Evolutionary conservation across 805 yeast genomes (phyloP), one percentile per base, ranked within the genome.

Genomic region (Saccharomyces eubayanus): DNA sequence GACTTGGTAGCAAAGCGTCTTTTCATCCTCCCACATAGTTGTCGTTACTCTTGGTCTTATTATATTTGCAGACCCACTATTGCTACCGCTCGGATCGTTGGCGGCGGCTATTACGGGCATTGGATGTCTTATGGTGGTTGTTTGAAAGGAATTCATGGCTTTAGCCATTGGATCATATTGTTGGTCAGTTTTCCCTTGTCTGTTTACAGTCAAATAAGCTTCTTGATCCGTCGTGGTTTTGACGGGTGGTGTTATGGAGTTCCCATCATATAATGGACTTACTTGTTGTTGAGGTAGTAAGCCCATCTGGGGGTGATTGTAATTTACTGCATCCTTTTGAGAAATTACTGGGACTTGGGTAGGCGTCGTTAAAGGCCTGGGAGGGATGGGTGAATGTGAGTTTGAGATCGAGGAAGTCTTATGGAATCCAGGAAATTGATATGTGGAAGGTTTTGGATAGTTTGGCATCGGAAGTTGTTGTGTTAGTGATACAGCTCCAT

Each of bases 1-100:
- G 30, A 87, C 92, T 69, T 87, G 94, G 72, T 87, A 87, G 66
- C 94, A 87, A 51, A 87, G 70, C 0, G 95, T 87, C 60, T 85
- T 84, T 64, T 87, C 95, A 66, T 87, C 95, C 65, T 87, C 94
- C 96, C 96, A 87, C 79, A 85, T 80, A n/a, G 94, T 87, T 24
- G 94, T 86, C 51, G 90, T 85, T 51, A 87, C 89, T 56, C 80
- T 71, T 51, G 84, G 83, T 64, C 77, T 75, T 27, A 70, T 55
- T 46, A 53, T 50, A 45, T 51, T 36, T n/a, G 43, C 43, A 11
- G 43, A n/a, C 1, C 24, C 20, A 16, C 43, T 16, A 21, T 29
- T 50, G 30, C n/a, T 43, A 28, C 5, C 11, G 27, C 51, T 21
- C 31, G 40, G n/a, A 5, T n/a, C 27, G 28, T 12, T 28, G 27